A percentile compares a stretch with the other conserved stretches of the same genome.
Conservation (phyloP, 2,329 filamentous ascomycete species). For the Alternaria sp. region DNA sequence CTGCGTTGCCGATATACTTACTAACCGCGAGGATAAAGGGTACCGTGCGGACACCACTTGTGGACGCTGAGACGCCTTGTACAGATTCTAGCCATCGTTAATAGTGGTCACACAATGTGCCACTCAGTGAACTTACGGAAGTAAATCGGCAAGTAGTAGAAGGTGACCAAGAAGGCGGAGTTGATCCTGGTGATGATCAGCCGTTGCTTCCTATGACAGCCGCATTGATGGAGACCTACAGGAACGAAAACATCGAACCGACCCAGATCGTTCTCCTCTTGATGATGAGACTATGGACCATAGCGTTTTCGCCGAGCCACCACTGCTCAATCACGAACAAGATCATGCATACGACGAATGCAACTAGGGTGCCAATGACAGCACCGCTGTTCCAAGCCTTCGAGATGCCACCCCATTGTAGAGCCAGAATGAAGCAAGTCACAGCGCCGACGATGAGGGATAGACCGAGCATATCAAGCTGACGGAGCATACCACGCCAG, state of each 20-base stretch:
- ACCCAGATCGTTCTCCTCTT: slow-evolving; percentile 50
- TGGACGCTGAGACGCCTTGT: slow-evolving; percentile 42
- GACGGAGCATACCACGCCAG: slow-evolving; percentile 51
- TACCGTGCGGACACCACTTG: slow-evolving; percentile 55
- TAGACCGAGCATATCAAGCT: slow-evolving; percentile 58
- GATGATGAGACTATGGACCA: slow-evolving; percentile 53
- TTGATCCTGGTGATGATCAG: slow-evolving; percentile 4
- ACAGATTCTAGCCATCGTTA: slow-evolving; percentile 6
- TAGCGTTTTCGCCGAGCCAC: slow-evolving; percentile 53
- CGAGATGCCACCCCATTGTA: slow-evolving; percentile 56
- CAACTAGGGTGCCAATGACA: slow-evolving; percentile 59
- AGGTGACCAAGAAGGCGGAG: slow-evolving; percentile 45
- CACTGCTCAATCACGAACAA: slow-evolving; percentile 51
- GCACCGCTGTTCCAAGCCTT: slow-evolving; percentile 43
- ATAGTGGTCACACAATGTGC: not conserved
- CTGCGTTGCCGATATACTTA: not conserved
- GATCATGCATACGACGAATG: slow-evolving; percentile 52
- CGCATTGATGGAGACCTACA: slow-evolving; percentile 19
- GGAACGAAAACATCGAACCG: slow-evolving; percentile 50
- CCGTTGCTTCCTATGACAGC: too few relatives aligned
- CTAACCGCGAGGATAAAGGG: slow-evolving; percentile 51
- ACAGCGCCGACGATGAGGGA: slow-evolving; percentile 52
- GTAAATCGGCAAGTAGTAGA: slow-evolving; percentile 61
- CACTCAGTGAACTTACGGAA: slow-evolving; percentile 54
- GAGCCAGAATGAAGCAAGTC: slow-evolving; percentile 56